Base-by-base conservation (phyloP, 116 monocot species). In the Dioscorea cayenensis region DNA sequence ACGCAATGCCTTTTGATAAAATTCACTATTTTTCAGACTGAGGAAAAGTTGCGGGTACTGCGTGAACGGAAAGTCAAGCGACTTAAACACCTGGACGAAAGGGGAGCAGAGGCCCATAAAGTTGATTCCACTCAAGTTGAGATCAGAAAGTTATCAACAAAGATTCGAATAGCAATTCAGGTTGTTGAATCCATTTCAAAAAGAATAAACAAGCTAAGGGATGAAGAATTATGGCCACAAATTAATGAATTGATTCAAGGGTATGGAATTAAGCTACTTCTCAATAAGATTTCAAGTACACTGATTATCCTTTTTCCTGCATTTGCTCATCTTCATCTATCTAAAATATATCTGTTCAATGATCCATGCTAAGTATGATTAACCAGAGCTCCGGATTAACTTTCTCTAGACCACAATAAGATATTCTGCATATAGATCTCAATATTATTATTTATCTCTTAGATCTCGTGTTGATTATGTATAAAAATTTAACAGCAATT, bases 181-280 rank as follows among this genome's bases (percentile, higher is more conserved):
- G 71, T 92, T 78, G 74, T 96, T 37, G 76, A 81, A 63, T 72
- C 84, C 55, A 90, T 96, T 60, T 88, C 96, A 73, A 86, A 62
- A 14, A 90, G 84, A 81, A 86, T 96, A 65, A 79, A 76, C 72
- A 77, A 77, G 71, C 64, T 92, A 60, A 88, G 96, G 78, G 96
- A 96, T 77, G 83, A 90, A 69, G 96, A 96, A 65, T 79, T 96
- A 36, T 92, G 90, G 90, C 96, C 92, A 28, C 90, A 84, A 59
- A 77, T 86, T 35, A 69, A 74, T 66, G 90, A 83, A 68, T 82
- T 96, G 66, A 80, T 96, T 66, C 75, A 84, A 63, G 90, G 93
- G 96, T 96, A 86, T 60, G 80, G 49, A 22, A 48, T 22, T 70
- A 28, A 11, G 20, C 20, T 38, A 27, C 51, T 69, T 43, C 35